Percentiles rank a stretch among this genome's conserved stretches.
phyloP scores from a whole-genome alignment of 139 green algal genomes.

The Chlorella sorokiniana region DNA sequence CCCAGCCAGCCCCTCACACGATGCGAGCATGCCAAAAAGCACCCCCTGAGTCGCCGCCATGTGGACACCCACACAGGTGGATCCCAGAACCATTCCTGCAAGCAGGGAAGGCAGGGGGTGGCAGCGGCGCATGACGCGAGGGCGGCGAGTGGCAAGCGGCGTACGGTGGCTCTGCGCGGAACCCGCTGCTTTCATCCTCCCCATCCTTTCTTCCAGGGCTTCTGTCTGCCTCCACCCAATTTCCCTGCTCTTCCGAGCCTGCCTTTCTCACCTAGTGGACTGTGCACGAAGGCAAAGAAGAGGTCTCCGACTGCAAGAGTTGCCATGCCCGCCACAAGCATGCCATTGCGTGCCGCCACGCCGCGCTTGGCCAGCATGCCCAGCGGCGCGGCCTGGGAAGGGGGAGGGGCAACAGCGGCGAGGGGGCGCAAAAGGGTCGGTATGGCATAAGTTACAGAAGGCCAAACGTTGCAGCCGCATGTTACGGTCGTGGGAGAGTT shows the following conservation, averaged over 20 bases:
- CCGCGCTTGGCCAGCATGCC: slow-evolving; percentile 56
- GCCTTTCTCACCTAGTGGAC: slow-evolving; percentile 19
- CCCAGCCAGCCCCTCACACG: slow-evolving; percentile 26
- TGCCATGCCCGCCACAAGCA: slow-evolving; percentile 69
- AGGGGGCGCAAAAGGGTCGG: too few relatives aligned
- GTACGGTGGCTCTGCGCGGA: not conserved
- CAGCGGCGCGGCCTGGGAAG: slow-evolving; percentile 55
- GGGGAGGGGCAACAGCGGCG: too few relatives aligned
- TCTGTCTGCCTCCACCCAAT: too few relatives aligned
- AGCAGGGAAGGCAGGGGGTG: not conserved
- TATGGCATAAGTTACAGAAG: too few relatives aligned
- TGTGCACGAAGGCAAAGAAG: slow-evolving; percentile 51
- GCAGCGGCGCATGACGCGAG: not conserved
- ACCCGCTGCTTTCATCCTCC: not conserved
- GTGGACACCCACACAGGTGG: slow-evolving; percentile 73
- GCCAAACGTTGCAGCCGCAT: too few relatives aligned
- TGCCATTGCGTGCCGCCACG: slow-evolving; percentile 62
- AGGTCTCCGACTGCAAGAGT: slow-evolving; percentile 71
- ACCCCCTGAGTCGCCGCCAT: slow-evolving; percentile 87
- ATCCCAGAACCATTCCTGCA: slow-evolving; percentile 76
- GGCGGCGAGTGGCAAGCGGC: not conserved
- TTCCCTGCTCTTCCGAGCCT: too few relatives aligned
- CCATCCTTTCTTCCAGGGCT: too few relatives aligned
- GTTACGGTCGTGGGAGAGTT: not conserved
- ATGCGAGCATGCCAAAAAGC: slow-evolving; percentile 69